Evolutionary conservation across 495 filamentous ascomycete species (phyloP).

Genomic region (Beverwykella pulmonaria): DNA sequence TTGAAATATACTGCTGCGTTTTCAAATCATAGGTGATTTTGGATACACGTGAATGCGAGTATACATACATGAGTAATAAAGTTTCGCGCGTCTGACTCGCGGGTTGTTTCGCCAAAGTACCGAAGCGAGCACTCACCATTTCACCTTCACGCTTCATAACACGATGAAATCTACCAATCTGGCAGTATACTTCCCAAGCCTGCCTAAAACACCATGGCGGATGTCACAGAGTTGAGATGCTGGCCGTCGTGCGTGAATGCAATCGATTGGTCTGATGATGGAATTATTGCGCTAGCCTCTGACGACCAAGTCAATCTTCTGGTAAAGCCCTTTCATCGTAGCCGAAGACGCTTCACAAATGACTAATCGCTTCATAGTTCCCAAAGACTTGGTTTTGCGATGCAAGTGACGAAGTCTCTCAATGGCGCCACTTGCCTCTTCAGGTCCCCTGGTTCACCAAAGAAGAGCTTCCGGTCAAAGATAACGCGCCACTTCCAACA

Average conservation of each 20-base stretch:
- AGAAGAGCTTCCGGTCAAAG: constrained; percentile 56
- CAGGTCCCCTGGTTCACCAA: constrained; percentile 56
- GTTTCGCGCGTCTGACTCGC: background rate
- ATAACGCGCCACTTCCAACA: constrained; percentile 50
- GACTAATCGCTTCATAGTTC: constrained; percentile 40
- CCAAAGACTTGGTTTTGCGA: constrained; percentile 29
- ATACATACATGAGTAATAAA: constrained; percentile 7
- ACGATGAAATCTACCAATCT: background rate
- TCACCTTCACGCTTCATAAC: constrained; percentile 7
- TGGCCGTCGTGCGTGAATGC: constrained; percentile 52
- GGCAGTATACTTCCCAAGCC: background rate
- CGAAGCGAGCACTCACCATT: constrained; percentile 2
- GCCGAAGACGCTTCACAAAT: background rate
- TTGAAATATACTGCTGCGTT: background rate
- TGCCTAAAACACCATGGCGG: constrained; percentile 26
- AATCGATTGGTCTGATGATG: constrained; percentile 65
- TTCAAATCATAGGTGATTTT: background rate
- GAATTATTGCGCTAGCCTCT: constrained; percentile 62
- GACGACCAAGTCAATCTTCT: constrained; percentile 62
- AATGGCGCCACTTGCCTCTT: constrained; percentile 44
- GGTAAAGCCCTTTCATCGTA: constrained; percentile 40
- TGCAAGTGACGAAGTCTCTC: constrained; percentile 15
- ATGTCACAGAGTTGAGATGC: constrained; percentile 40
- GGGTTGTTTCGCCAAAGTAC: background rate
- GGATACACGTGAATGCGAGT: background rate